Percentiles rank a stretch among this genome's conserved stretches.
Conservation (phyloP, 805 yeast species). For the Pichia exigua region DNA sequence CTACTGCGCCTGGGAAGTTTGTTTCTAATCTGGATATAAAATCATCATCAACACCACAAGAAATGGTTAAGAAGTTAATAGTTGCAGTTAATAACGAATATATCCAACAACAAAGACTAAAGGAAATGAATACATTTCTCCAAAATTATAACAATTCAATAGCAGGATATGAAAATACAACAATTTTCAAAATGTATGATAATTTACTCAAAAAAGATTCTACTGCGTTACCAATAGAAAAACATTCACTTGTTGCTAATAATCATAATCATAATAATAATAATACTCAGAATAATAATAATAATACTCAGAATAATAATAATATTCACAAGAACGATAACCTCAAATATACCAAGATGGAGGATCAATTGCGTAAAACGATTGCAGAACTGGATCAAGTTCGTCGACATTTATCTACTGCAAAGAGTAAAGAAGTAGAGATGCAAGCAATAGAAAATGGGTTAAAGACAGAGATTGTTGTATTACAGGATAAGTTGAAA, state of each 20-base stretch:
- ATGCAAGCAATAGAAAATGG: conserved; percentile 8
- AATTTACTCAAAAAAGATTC: conserved; percentile 3
- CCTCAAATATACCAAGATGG: conserved; percentile 11
- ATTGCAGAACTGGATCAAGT: conserved; percentile 15
- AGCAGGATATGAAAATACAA: conserved; percentile 3
- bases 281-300: background rate
- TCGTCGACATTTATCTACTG: conserved; percentile 18
- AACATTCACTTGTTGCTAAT: background rate
- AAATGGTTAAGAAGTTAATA: conserved; percentile 46
- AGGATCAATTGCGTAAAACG: conserved; percentile 15
- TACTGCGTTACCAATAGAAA: background rate
- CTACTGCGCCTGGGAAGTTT: background rate
- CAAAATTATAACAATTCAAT: conserved; percentile 34
- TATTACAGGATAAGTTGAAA: background rate
- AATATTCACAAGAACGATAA: background rate
- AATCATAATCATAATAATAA: no score
- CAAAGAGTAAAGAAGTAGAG: conserved; percentile 15
- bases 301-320: background rate
- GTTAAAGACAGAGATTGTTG: conserved; percentile 2
- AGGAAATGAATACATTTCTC: conserved; percentile 48
- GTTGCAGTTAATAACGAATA: conserved; percentile 50
- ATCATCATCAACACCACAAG: conserved; percentile 46
- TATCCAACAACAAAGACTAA: conserved; percentile 48
- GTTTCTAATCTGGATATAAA: conserved; percentile 46
- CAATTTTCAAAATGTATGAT: conserved; percentile 5